Evolutionary conservation across 169 alveolate species (phyloP), one percentile per base, ranked within the genome.

Genomic region (Plasmodium ovale): DNA sequence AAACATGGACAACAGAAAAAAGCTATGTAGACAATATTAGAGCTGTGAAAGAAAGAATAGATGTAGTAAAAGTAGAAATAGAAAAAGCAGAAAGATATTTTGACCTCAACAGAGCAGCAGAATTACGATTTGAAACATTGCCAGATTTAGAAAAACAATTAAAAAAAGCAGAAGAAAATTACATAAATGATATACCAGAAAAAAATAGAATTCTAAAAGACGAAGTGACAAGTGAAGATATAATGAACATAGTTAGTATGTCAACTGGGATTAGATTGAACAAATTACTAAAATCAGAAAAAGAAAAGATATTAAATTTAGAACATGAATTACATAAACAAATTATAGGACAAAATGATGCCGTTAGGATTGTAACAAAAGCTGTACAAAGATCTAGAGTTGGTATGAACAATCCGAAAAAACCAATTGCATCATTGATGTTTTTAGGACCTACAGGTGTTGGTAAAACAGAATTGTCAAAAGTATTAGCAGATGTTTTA

Each of bases 401-500:
- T 3, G 98, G 98, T 1, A 84, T 96, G 96, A 95, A 94, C 72
- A 96, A 96, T 74, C 98, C 98, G 37, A 94, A 94, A 72, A 84
- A 95, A 3, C 98, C 98, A 35, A 96, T 96, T 14, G 98, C 97
- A n/a, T 94, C 96, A 25, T 77, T 96, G 60, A 93, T 96, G 94
- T 96, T 96, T 92, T 89, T 95, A n/a, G 98, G 98, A 3, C 97
- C 98, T 27, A 96, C 98, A 3, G 98, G 98, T 23, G 98, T 96
- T 14, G 98, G 98, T 25, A 96, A 96, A 65, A 96, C 98, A 12
- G 98, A 96, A 79, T 89, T 96, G 49, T 95, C 97, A 71, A 96
- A 95, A 90, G 97, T 97, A 12, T 70, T 96, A 27, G 98, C 98
- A n/a, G 97, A 95, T 64, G 96, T 94, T 33, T 74, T 95, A 71